A percentile compares a stretch with the other conserved stretches of the same genome.
Conservation (phyloP, 2,329 filamentous ascomycete species). For the Orbilia oligospora region DNA sequence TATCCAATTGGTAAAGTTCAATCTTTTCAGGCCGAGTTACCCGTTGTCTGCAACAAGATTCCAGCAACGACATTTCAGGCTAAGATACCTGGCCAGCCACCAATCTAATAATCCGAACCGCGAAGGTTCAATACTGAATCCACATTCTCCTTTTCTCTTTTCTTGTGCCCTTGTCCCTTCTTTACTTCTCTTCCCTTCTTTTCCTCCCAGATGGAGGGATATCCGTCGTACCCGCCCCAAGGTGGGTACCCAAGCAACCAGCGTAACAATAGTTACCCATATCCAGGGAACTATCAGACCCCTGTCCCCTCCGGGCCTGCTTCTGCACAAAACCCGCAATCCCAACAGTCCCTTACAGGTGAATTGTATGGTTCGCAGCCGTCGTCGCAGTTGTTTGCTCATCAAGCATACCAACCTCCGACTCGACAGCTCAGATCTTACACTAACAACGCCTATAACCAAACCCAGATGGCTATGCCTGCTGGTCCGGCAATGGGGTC, state of each 20-base stretch:
- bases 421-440: constrained; percentile 50
- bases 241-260: constrained; percentile 58
- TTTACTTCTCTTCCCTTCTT: not conserved
- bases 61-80: constrained; percentile 25
- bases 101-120: constrained; percentile 45
- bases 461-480: not conserved
- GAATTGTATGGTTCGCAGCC: constrained; percentile 33
- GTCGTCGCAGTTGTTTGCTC: constrained; percentile 42
- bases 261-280: constrained; percentile 48
- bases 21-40: constrained; percentile 11
- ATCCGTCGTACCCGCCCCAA: constrained; percentile 51
- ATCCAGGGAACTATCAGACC: constrained; percentile 48
- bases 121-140: constrained; percentile 18
- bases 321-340: constrained; percentile 9
- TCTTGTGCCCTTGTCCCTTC: not conserved
- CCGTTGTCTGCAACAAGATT: constrained; percentile 25
- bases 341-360: constrained; percentile 34
- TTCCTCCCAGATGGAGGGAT: constrained; percentile 51
- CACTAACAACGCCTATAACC: constrained; percentile 27
- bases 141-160: constrained; percentile 8
- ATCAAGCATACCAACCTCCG: constrained; percentile 59
- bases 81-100: constrained; percentile 29
- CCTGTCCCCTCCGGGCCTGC: constrained; percentile 8
- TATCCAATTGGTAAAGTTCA: constrained; percentile 5
- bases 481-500: not conserved